Base-by-base conservation (phyloP, 2,329 filamentous ascomycete species). In the Fusarium xylarioides region DNA sequence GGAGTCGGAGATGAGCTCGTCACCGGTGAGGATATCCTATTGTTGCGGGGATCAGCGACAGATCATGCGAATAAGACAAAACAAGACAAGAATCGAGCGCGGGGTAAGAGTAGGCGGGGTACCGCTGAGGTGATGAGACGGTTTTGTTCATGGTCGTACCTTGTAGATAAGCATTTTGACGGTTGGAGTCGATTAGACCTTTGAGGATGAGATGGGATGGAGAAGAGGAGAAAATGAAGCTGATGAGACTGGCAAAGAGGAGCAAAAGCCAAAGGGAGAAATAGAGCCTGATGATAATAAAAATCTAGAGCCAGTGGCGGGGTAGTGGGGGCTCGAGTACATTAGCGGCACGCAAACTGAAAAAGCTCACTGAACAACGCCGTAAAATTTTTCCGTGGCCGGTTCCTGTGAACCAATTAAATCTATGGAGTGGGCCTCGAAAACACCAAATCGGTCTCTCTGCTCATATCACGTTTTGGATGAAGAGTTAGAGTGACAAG, bases 1-100 rank as follows among this genome's bases (percentile, higher is more conserved):
- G 78, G 93, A 96, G 87, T 98, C 95, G 81, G 96, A 97, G 91
- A 98, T 91, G 84, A 99, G 90, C 92, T 99, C 96, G 87, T 98
- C 95, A 76, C 87, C 93, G 85, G 90, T 93, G 85, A 98, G 83
- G 79, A 96, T 86, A 83, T 99, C 96, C 96, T 99, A 80, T 70
- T 53, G 69, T 75, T 76, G 78, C 74, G 77, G 77, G 68, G 77
- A 80, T 77, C 70, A 77, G 75, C 58, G 66, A 73, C 63, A 76
- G 68, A 71, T 68, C 70, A 76, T 66, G 71, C 62, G 50, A 63
- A 67, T 53, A 61, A 64, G 44, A 47, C 16, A 68, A 32, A 21
- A 42, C 54, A 58, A 59, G 32, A 63, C 54, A 58, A 65, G 32
- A 64, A 28, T 43, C 57, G 50, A 68, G 66, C 68, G 76, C 71